Conservation (phyloP, 495 filamentous ascomycete species). For the Saxispiralis lemnorum region DNA sequence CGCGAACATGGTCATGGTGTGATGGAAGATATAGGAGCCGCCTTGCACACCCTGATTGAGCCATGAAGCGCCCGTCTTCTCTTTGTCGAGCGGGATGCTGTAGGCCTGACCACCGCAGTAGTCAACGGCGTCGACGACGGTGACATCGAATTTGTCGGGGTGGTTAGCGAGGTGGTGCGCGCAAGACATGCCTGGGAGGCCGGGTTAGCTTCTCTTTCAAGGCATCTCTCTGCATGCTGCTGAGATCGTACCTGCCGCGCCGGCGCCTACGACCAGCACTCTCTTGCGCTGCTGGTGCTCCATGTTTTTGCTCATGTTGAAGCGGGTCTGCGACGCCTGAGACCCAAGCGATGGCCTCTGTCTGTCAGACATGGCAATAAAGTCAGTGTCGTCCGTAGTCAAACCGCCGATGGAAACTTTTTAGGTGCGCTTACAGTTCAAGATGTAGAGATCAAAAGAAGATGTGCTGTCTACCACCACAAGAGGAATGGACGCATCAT, state of each 20-base stretch:
- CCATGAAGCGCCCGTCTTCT: constrained; percentile 52
- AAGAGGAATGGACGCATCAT: not conserved
- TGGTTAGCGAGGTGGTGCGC: constrained; percentile 57
- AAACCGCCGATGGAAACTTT: not conserved
- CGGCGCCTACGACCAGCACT: constrained; percentile 26
- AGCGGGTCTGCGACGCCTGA: constrained; percentile 11
- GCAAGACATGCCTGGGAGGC: constrained; percentile 41
- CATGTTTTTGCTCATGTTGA: constrained; percentile 14
- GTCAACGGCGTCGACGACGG: constrained; percentile 47
- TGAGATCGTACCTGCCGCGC: constrained; percentile 21
- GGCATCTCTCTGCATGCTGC: no score
- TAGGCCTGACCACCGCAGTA: constrained; percentile 70
- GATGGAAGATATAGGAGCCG: constrained; percentile 60
- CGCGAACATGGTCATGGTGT: constrained; percentile 63
- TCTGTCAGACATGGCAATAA: constrained; percentile 7
- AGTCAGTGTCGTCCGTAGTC: not conserved
- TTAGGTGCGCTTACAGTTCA: not conserved
- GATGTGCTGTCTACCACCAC: not conserved
- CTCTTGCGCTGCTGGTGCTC: constrained; percentile 19
- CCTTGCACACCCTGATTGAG: constrained; percentile 78
- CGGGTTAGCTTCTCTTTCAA: not conserved
- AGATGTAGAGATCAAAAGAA: not conserved
- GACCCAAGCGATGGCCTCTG: constrained; percentile 10
- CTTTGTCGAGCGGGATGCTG: constrained; percentile 52
- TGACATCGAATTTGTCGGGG: constrained; percentile 55